These are phyloP conservation scores for Eucalyptus sp. DNA, from an alignment of 345 rosid species.

Conservation along the genomic window DNA sequence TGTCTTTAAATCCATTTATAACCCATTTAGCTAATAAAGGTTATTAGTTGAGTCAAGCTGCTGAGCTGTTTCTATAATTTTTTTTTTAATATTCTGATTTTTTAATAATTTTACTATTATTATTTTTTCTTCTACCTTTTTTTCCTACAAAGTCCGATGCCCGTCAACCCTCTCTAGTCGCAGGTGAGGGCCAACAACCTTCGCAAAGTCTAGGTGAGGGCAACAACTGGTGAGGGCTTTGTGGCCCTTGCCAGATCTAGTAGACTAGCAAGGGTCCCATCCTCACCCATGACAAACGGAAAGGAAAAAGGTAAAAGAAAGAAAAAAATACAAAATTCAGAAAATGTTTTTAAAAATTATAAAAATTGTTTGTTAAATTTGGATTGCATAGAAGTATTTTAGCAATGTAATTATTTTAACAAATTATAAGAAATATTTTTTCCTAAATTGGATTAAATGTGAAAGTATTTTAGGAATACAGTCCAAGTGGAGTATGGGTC, in stretches of 20 bases:
- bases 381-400: not conserved
- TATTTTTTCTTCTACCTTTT: too few species aligned
- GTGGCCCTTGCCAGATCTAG: not conserved
- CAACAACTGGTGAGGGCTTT: not conserved
- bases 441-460: not conserved
- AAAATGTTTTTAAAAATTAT: too few species aligned
- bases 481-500: rapidly evolving
- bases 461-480: too few species aligned
- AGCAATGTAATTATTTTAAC: not conserved
- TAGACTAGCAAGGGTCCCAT: not conserved
- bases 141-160: not conserved
- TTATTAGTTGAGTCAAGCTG: not conserved
- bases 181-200: not conserved
- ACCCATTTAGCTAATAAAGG: not conserved
- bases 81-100: not conserved
- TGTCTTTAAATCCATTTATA: not conserved
- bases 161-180: rapidly evolving
- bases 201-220: not conserved
- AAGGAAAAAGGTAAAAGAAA: not conserved
- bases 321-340: too few species aligned
- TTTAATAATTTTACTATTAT: too few species aligned
- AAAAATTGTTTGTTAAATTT: too few species aligned
- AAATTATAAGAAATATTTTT: too few species aligned
- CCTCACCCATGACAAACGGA: not conserved
- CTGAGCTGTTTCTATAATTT: too few species aligned